Conservation (phyloP, 768 basidiomycete genomes). For the Lactarius vividus region DNA sequence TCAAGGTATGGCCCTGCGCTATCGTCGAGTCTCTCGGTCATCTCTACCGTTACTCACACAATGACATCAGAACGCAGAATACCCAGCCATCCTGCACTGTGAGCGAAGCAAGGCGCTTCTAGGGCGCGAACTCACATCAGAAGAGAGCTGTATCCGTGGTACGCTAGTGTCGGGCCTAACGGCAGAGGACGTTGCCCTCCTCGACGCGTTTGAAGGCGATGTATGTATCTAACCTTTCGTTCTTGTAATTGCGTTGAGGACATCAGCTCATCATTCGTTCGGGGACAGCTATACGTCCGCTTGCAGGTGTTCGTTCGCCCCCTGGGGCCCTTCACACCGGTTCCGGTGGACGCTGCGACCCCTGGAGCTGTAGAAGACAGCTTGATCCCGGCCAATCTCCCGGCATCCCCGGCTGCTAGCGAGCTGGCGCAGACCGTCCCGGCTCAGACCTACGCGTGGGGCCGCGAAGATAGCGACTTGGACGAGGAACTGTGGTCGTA, state of each 20-base stretch:
- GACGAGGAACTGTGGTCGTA: slow-evolving; percentile 72
- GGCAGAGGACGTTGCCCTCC: slow-evolving; percentile 54
- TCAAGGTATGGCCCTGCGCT: slow-evolving; percentile 51
- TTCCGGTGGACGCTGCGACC: slow-evolving; percentile 26
- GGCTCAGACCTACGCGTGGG: slow-evolving; percentile 76
- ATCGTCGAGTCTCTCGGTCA: not conserved
- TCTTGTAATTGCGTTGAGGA: not conserved
- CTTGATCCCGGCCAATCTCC: slow-evolving; percentile 41
- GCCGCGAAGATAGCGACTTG: slow-evolving; percentile 41
- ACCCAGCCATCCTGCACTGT: slow-evolving; percentile 77
- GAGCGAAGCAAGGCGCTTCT: slow-evolving; percentile 41
- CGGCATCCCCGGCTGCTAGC: slow-evolving; percentile 39
- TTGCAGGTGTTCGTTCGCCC: slow-evolving; percentile 53
- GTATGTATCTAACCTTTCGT: slow-evolving; percentile 42
- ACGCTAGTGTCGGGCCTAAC: slow-evolving; percentile 75
- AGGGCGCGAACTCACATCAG: slow-evolving; percentile 45
- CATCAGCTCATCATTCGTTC: no score
- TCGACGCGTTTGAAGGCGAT: slow-evolving; percentile 83
- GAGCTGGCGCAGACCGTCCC: slow-evolving; percentile 40
- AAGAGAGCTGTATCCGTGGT: slow-evolving; percentile 76
- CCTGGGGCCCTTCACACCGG: slow-evolving; percentile 42
- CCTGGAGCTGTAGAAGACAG: slow-evolving; percentile 31
- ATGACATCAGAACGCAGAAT: slow-evolving; percentile 56
- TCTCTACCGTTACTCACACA: not conserved
- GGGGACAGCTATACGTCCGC: slow-evolving; percentile 67